Base-by-base conservation (phyloP, 805 yeast genomes). In the Nematodospora valgi region DNA sequence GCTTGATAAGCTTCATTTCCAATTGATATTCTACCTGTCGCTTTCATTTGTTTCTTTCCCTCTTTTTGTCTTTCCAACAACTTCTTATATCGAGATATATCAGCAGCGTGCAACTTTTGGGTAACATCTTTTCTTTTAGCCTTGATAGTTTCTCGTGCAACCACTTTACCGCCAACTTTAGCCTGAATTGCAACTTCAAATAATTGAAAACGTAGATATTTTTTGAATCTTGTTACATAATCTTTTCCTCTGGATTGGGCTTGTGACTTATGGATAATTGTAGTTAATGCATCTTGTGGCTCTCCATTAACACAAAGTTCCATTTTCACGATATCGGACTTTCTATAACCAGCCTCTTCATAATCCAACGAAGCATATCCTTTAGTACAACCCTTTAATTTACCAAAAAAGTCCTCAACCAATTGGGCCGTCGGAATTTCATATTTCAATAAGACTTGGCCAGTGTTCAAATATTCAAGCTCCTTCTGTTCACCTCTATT, bases 351-450 rank as follows among this genome's bases (percentile, higher is more conserved):
- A 4, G 83, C 80, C 52, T 91, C 98, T 48, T 93, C 97, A 52
- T 91, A 91, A 60, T 91, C 98, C 35, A 91, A 67, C 0, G 96
- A 86, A 0, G 96, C 98, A 59, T 86, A 91, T 1, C 98, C 98
- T 51, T 80, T 78, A 0, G 98, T 86, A 1, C 79, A 73, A 2
- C 96, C 89, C 56, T 91, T 91, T 39, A 91, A 68, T 54, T 85
- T 86, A 2, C 98, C 98, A 58, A 93, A 89, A 56, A 91, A 91
- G 60, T 93, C 96, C 52, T 91, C 97, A 5, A 93, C 96, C 23
- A 91, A 64, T 51, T 87, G 94, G 0, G 95, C 83, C 34, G 93
- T 70, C 2, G 98, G 98, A 5, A 91, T 60, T 39, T 79, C 76
- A 58, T 88, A 93, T 48, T 80, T 82, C 47, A 89, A 58, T 37